A percentile compares a stretch with the other conserved stretches of the same genome.
These are phyloP conservation scores for Durotheca rogersii DNA, from an alignment of 495 filamentous ascomycete genomes.

Conservation along the genomic window DNA sequence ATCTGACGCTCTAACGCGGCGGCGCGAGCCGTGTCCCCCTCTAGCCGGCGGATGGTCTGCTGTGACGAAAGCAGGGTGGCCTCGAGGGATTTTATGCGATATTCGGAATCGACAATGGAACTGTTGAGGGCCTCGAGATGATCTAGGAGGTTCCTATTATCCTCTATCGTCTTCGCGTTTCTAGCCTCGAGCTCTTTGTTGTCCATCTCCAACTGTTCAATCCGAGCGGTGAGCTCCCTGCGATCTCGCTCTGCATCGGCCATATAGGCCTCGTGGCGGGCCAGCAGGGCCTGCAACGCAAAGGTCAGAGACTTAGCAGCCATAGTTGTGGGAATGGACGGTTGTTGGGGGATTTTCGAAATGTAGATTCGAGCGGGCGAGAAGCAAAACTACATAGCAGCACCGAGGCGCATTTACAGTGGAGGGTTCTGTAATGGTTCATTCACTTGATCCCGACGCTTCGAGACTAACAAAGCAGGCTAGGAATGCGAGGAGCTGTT, in stretches of 20 bases:
- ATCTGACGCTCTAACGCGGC: conserved; percentile 77
- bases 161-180: conserved; percentile 72
- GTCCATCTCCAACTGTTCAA: conserved; percentile 75
- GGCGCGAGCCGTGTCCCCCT: conserved; percentile 69
- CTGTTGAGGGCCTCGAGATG: conserved; percentile 81
- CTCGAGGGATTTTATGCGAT: conserved; percentile 68
- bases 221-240: conserved; percentile 62
- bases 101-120: conserved; percentile 71
- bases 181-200: conserved; percentile 69
- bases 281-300: conserved; percentile 80
- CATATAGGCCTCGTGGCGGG: conserved; percentile 91
- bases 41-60: conserved; percentile 71
- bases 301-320: conserved; percentile 58
- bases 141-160: conserved; percentile 74
- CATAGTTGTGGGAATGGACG: conserved; percentile 38
- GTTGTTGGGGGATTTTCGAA: neutral
- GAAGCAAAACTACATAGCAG: conserved; percentile 7
- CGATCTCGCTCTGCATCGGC: conserved; percentile 85
- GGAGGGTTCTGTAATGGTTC: neutral
- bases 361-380: conserved; percentile 6
- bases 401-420: conserved; percentile 11
- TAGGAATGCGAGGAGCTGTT: conserved; percentile 19
- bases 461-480: conserved; percentile 6
- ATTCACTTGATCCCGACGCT: neutral
- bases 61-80: conserved; percentile 72